These are phyloP conservation scores for Lipomyces chichibuensis DNA, from an alignment of 805 yeast species.

Conservation along the genomic window DNA sequence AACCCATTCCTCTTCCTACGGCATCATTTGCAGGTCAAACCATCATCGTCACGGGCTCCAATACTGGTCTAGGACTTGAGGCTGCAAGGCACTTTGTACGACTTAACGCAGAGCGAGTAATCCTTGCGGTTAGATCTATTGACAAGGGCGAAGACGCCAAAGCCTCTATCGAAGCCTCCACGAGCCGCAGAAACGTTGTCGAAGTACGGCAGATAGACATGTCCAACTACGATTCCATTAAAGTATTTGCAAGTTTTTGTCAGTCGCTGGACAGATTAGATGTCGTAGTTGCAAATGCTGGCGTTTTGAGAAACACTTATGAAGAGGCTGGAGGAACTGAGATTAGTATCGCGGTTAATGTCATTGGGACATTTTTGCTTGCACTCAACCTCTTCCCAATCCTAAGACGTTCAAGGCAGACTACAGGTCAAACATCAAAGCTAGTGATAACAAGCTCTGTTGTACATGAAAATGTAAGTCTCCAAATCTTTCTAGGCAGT, in stretches of 20 bases:
- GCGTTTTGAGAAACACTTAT: not conserved
- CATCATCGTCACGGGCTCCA: conserved; percentile 10
- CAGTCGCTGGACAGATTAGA: not conserved
- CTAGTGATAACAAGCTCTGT: not conserved
- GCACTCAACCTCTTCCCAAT: not conserved
- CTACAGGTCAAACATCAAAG: not conserved
- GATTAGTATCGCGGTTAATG: not conserved
- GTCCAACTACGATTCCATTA: not conserved
- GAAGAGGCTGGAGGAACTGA: not conserved
- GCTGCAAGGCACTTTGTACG: conserved; percentile 15
- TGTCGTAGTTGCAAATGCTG: not conserved
- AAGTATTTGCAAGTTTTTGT: not conserved
- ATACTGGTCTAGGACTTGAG: conserved; percentile 8
- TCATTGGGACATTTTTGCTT: not conserved
- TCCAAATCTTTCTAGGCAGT: too few relatives aligned
- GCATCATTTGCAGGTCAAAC: conserved; percentile 3
- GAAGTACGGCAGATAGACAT: conserved; percentile 1
- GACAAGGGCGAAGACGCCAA: conserved; percentile 9
- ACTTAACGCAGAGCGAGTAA: conserved; percentile 5
- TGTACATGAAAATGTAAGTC: too few relatives aligned
- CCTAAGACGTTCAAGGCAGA: too few relatives aligned
- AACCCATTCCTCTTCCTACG: too few relatives aligned
- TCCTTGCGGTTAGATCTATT: conserved; percentile 4
- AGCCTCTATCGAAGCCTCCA: conserved; percentile 2
- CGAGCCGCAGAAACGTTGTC: not conserved